Evolutionary conservation across 176 grass and related monocot genomes (phyloP), one percentile per base, ranked within the genome.

Genomic region (Ananas comosus): DNA sequence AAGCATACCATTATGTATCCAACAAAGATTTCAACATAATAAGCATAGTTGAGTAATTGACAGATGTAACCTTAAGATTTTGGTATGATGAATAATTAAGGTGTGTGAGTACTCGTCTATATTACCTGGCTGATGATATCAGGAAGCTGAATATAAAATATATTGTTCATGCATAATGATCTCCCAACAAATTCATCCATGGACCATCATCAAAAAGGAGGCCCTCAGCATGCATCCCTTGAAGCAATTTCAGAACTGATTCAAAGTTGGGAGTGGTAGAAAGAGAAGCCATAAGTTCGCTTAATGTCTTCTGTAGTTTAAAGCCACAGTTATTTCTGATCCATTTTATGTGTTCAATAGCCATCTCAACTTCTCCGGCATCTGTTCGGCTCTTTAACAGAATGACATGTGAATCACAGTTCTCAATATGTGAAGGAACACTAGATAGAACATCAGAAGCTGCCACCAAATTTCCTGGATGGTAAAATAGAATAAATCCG

Each of bases 211-310:
- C 78, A 67, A 71, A 67, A 76, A 83, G 28, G 76, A 96, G 65
- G 51, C 81, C 74, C 27, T 78, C 72, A 68, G 73, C 82, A 68
- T 83, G 67, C 80, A 96, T 67, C 73, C n/a, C 65, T 66, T 17
- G 48, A 53, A 91, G 82, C 64, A 96, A 79, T 22, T 78, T 88
- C 59, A 65, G 70, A 69, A 87, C 81, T 79, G 78, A 49, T 80
- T 96, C 81, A 63, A 96, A 66, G 64, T 54, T 89, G 50, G 88
- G 72, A 59, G 88, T 85, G 54, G 83, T 91, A 28, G 88, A 86
- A 72, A 96, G 81, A 78, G 83, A 91, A 70, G 76, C 79, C 79
- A 96, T 83, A 73, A 91, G 79, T 47, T 91, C 88, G 59, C 78
- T 64, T 66, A 96, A 29, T 76, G 91, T 66, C 67, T 66, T 81